These are phyloP conservation scores for Dactylellina cionopaga DNA, from an alignment of 2,329 filamentous ascomycete genomes.

Conservation along the genomic window DNA sequence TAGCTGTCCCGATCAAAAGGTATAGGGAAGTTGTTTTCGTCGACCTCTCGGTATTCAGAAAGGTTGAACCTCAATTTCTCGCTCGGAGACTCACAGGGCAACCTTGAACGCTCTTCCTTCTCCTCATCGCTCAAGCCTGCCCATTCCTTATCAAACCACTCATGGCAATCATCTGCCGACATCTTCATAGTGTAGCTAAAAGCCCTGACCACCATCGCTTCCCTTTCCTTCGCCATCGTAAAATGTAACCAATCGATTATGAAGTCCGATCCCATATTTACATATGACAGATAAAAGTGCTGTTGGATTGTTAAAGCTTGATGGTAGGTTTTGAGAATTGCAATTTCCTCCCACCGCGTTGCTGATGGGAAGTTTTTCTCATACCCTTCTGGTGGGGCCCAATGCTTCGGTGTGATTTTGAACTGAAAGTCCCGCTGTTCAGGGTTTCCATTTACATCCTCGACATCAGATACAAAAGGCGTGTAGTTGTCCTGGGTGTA, in stretches of 20 bases:
- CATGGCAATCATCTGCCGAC: slow-evolving; percentile 30
- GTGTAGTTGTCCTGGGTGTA: background rate
- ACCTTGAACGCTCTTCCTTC: background rate
- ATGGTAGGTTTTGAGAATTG: slow-evolving; percentile 44
- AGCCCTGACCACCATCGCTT: slow-evolving; percentile 28
- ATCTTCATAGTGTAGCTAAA: slow-evolving; percentile 36
- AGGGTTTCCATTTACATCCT: background rate
- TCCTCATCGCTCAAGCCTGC: slow-evolving; percentile 20
- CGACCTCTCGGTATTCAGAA: slow-evolving; percentile 21
- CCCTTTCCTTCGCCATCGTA: slow-evolving; percentile 36
- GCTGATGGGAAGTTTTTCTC: slow-evolving; percentile 47
- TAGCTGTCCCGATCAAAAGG: slow-evolving; percentile 24
- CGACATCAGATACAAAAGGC: background rate
- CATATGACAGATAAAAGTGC: slow-evolving; percentile 40
- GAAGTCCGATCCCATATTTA: slow-evolving; percentile 31
- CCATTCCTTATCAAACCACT: slow-evolving; percentile 47
- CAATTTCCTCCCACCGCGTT: slow-evolving; percentile 38
- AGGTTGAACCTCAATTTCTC: slow-evolving; percentile 16
- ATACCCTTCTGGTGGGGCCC: slow-evolving; percentile 21
- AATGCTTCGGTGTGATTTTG: slow-evolving; percentile 24
- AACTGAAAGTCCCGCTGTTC: slow-evolving; percentile 36
- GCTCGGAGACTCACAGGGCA: background rate
- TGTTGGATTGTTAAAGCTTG: slow-evolving; percentile 42
- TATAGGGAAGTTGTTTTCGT: slow-evolving; percentile 31
- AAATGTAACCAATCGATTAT: slow-evolving; percentile 33